Base-by-base conservation (phyloP, 441 rosid species). In the Breynia disticha region DNA sequence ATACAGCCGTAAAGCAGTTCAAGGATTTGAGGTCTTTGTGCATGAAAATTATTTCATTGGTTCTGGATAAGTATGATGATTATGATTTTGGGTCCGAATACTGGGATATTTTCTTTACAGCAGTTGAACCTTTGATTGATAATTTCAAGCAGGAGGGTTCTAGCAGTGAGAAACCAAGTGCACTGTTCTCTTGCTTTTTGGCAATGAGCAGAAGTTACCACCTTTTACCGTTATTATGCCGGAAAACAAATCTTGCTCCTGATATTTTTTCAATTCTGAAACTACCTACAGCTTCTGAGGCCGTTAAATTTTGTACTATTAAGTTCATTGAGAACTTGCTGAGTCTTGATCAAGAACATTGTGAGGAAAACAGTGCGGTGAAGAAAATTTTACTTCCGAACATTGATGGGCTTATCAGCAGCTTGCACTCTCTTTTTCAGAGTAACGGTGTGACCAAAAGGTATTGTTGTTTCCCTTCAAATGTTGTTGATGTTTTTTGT, bases 111-210 rank as follows among this genome's bases (percentile, higher is more conserved):
- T 81, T 87, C 82, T 94, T 94, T 70, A 54, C 46, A 50, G 86
- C 95, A 8, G 79, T 85, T 48, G 78, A 80, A 72, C 79, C 95
- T 21, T 76, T 90, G 67, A 74, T 87, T 54, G 68, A 77, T 64
- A 78, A 76, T 66, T 90, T 94, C 75, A 87, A 83, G 82, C 84
- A 78, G 67, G 95, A 87, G 70, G 91, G 97, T 63, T 79, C 97
- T 61, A 94, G 97, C 67, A 94, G 99, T 54, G 88, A 82, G 80
- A 94, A 80, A 73, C 90, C 96, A 41, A 94, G 97, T 65, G 80
- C 97, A 17, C 69, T 94, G 63, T 86, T 94, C 64, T 86, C 87
- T 46, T 85, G 90, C 77, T 87, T 94, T 76, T 61, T 86, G 78
- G 84, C 97, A 16, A 94, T 94, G 96, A 94, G 97, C 70, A 76